Evolutionary conservation across 441 rosid genomes (phyloP).

Genomic region (Manihot esculenta): DNA sequence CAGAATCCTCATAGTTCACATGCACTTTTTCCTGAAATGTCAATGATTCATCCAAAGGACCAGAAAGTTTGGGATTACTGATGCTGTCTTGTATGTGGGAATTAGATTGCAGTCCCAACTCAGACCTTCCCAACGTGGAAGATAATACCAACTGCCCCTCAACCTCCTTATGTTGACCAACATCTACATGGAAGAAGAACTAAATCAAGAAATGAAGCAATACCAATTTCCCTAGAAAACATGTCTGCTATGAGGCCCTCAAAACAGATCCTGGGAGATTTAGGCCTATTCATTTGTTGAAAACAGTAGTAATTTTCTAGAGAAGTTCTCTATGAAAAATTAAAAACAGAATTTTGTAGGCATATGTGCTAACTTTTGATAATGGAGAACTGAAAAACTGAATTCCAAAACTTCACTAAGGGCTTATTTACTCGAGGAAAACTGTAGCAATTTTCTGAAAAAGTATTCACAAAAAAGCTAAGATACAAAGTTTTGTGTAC

Average conservation of each 20-base stretch:
- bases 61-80: conserved; percentile 11
- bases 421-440: no score
- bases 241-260: conserved; percentile 10
- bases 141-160: conserved; percentile 22
- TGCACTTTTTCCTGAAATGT: conserved; percentile 29
- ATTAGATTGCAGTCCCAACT: conserved; percentile 21
- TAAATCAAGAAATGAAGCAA: conserved; percentile 31
- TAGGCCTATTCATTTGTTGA: no score
- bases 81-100: conserved; percentile 22
- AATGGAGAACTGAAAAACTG: no score
- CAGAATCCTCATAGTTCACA: conserved; percentile 25
- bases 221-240: conserved; percentile 13
- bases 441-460: no score
- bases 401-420: no score
- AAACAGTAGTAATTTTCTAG: no score
- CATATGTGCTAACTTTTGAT: no score
- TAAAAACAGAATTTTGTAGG: no score
- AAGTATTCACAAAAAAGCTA: no score
- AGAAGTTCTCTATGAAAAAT: no score
- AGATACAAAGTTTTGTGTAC: no score
- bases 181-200: conserved; percentile 48
- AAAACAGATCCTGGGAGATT: conserved; percentile 9
- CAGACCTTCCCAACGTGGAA: conserved; percentile 31
- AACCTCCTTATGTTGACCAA: conserved; percentile 30
- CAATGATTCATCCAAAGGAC: conserved; percentile 32